phyloP scores from a whole-genome alignment of 2,329 filamentous ascomycete genomes.

The Orbilia ellipsospora region DNA sequence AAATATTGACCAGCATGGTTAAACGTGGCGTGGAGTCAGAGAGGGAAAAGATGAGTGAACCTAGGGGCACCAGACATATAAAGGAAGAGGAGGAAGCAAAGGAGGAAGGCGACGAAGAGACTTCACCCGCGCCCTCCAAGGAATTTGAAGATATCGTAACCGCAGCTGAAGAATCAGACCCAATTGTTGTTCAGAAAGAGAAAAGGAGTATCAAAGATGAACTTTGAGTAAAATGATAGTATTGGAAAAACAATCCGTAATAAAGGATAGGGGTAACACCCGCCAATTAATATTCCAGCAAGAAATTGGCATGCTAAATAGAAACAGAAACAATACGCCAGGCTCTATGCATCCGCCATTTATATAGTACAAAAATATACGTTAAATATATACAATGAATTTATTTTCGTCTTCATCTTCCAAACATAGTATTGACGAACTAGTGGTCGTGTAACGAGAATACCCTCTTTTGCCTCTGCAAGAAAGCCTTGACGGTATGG shows the following conservation, averaged over 20 bases:
- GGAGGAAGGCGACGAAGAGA: neutral
- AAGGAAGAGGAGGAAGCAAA: neutral
- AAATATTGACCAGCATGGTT: slow-evolving; percentile 82
- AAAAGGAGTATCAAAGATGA: slow-evolving; percentile 6
- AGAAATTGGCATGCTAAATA: slow-evolving; percentile 29
- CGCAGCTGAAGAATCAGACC: neutral
- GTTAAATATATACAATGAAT: slow-evolving; percentile 41
- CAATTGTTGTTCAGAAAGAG: slow-evolving; percentile 1
- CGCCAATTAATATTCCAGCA: slow-evolving; percentile 2
- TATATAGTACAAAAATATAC: slow-evolving; percentile 44
- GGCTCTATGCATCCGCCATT: slow-evolving; percentile 31
- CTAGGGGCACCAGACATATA: slow-evolving; percentile 54
- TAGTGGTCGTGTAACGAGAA: slow-evolving; percentile 16
- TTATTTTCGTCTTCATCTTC: neutral
- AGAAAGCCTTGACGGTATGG: slow-evolving; percentile 47
- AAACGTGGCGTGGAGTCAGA: slow-evolving; percentile 67
- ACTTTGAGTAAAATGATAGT: slow-evolving; percentile 2
- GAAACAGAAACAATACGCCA: slow-evolving; percentile 34
- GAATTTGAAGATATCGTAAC: neutral
- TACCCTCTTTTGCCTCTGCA: slow-evolving; percentile 38
- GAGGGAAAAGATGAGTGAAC: slow-evolving; percentile 56
- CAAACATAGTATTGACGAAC: too few species aligned
- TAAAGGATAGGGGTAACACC: neutral
- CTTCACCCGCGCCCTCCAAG: neutral
- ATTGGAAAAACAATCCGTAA: neutral